phyloP scores from a whole-genome alignment of 2,329 filamentous ascomycete genomes.

The Phaeosphaeria sp. region DNA sequence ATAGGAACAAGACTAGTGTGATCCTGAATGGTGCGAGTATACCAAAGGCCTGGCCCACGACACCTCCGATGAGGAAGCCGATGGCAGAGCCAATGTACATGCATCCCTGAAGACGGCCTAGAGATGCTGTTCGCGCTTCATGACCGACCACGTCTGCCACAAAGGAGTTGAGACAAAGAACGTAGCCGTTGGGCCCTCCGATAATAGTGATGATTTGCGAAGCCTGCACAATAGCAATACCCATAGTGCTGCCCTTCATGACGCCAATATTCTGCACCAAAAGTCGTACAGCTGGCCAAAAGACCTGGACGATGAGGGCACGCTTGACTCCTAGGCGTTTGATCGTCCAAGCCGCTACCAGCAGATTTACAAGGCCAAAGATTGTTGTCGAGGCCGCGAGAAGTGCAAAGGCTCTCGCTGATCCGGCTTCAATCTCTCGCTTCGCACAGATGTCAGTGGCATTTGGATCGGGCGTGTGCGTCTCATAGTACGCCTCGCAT shows the following conservation, averaged over 20 bases:
- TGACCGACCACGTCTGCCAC: slow-evolving; percentile 70
- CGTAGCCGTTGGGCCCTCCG: slow-evolving; percentile 72
- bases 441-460: slow-evolving; percentile 63
- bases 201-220: slow-evolving; percentile 72
- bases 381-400: slow-evolving; percentile 72
- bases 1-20: slow-evolving; percentile 63
- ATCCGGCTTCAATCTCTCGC: slow-evolving; percentile 68
- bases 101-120: slow-evolving; percentile 70
- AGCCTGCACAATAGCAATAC: slow-evolving; percentile 72
- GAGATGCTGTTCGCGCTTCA: slow-evolving; percentile 65
- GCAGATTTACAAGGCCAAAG: slow-evolving; percentile 71
- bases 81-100: slow-evolving; percentile 71
- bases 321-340: slow-evolving; percentile 69
- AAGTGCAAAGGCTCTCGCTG: slow-evolving; percentile 68
- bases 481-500: slow-evolving; percentile 71
- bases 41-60: slow-evolving; percentile 68
- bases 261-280: slow-evolving; percentile 70
- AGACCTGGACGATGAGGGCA: slow-evolving; percentile 68
- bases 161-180: slow-evolving; percentile 72
- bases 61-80: slow-evolving; percentile 69
- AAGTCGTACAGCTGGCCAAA: slow-evolving; percentile 69
- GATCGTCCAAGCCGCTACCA: slow-evolving; percentile 70
- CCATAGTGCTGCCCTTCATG: slow-evolving; percentile 62
- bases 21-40: slow-evolving; percentile 70
- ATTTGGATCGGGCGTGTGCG: slow-evolving; percentile 56